These are phyloP conservation scores for Sanghuangporus weigelae DNA, from an alignment of 1,284 basidiomycete genomes.

Conservation along the genomic window DNA sequence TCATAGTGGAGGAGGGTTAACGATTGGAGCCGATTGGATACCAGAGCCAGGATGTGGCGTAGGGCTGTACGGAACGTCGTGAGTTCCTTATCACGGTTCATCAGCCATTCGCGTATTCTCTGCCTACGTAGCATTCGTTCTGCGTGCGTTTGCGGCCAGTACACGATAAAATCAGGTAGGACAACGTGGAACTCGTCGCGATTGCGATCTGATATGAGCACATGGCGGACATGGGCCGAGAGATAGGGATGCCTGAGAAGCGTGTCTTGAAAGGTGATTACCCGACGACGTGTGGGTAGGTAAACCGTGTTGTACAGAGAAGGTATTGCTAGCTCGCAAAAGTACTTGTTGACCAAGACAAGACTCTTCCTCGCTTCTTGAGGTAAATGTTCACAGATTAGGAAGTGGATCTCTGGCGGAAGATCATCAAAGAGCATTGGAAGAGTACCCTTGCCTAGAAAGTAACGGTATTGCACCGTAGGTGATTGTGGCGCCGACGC, in stretches of 20 bases:
- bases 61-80: constrained; percentile 11
- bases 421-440: constrained; percentile 10
- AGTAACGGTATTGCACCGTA: not conserved
- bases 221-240: constrained; percentile 15
- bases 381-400: constrained; percentile 5
- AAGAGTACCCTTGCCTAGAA: not conserved
- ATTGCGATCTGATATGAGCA: constrained; percentile 17
- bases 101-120: constrained; percentile 16
- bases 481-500: not conserved
- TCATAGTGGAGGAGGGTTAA: constrained; percentile 18
- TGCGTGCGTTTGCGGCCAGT: constrained; percentile 14
- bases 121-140: constrained; percentile 17
- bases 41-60: constrained; percentile 12
- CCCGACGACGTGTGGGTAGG: constrained; percentile 16
- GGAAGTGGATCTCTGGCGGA: constrained; percentile 12
- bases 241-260: constrained; percentile 4
- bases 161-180: constrained; percentile 18
- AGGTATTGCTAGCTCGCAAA: constrained; percentile 12
- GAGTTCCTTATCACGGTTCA: constrained; percentile 17
- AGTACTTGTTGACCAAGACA: constrained; percentile 12
- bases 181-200: constrained; percentile 15
- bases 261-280: constrained; percentile 13
- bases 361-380: constrained; percentile 4
- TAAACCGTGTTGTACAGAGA: constrained; percentile 11
- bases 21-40: constrained; percentile 12